phyloP scores from a whole-genome alignment of 805 yeast genomes.

The Wickerhamomyces queroliae region DNA sequence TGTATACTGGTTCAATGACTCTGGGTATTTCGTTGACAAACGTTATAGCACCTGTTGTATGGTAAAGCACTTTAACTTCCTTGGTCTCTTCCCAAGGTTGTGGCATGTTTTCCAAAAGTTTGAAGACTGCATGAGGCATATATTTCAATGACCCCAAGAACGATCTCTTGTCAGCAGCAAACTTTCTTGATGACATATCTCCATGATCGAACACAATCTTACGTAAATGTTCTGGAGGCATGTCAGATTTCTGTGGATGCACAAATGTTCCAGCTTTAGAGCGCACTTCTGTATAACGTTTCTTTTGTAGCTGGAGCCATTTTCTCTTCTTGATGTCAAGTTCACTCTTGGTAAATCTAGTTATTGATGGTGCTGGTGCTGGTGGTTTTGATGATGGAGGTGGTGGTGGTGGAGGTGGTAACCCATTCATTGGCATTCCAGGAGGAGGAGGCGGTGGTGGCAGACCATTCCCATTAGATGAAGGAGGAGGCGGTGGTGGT shows the following conservation, averaged over 20 bases:
- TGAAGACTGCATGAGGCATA: slow-evolving; percentile 92
- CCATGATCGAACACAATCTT: slow-evolving; percentile 80
- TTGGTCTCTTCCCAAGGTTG: slow-evolving; percentile 94
- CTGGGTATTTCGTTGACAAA: slow-evolving; percentile 90
- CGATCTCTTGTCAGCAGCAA: slow-evolving; percentile 79
- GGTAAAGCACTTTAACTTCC: slow-evolving; percentile 86
- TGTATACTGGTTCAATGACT: slow-evolving; percentile 86
- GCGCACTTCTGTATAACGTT: slow-evolving; percentile 36
- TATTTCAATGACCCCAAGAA: slow-evolving; percentile 88
- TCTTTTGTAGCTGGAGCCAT: slow-evolving; percentile 64
- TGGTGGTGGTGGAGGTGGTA: slow-evolving; percentile 24
- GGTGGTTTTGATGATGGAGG: slow-evolving; percentile 32
- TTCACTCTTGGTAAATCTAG: slow-evolving; percentile 19
- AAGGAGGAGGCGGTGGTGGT: slow-evolving; percentile 24
- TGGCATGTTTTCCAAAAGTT: slow-evolving; percentile 92
- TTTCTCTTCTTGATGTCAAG: slow-evolving; percentile 40
- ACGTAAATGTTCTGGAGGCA: slow-evolving; percentile 92
- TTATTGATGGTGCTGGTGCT: slow-evolving; percentile 12
- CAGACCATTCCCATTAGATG: slow-evolving; percentile 5
- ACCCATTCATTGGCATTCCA: slow-evolving; percentile 7
- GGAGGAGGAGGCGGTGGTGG: slow-evolving; percentile 27
- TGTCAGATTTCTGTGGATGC: slow-evolving; percentile 61
- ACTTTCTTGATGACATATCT: slow-evolving; percentile 73
- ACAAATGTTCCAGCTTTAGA: slow-evolving; percentile 38
- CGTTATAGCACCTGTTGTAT: slow-evolving; percentile 88